These are phyloP conservation scores for Colletotrichum coccodes DNA, from an alignment of 2,329 filamentous ascomycete genomes.

Conservation along the genomic window DNA sequence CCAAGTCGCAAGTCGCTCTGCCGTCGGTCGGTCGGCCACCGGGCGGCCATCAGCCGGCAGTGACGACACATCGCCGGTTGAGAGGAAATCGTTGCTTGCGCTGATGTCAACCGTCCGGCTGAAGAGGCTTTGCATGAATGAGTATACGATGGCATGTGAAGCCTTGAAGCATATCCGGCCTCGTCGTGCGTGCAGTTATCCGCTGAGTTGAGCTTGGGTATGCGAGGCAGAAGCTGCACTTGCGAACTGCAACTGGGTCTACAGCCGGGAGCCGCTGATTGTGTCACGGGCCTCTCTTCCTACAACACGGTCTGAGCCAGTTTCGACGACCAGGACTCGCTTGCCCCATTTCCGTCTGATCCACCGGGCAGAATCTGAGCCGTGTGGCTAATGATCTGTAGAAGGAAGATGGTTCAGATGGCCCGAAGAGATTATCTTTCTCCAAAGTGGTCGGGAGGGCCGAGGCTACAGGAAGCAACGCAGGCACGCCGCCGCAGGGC, in stretches of 20 bases:
- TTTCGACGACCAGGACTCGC: constrained; percentile 5
- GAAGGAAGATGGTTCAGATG: background rate
- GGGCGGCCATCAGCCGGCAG: background rate
- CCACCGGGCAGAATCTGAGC: background rate
- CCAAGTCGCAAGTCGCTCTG: background rate
- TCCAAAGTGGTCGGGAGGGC: background rate
- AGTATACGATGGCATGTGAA: constrained; percentile 22
- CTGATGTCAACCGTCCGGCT: constrained; percentile 17
- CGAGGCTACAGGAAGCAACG: background rate
- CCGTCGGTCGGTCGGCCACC: background rate
- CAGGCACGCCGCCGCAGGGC: no score
- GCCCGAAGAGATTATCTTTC: background rate
- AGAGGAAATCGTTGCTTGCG: background rate
- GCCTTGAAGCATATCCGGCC: constrained; percentile 7
- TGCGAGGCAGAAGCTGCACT: constrained; percentile 6
- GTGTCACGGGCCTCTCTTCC: background rate
- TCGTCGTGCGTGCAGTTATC: background rate
- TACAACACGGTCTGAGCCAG: constrained; percentile 18
- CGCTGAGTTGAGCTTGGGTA: constrained; percentile 7
- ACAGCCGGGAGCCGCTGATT: background rate
- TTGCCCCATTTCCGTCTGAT: constrained; percentile 17
- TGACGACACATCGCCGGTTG: constrained; percentile 12
- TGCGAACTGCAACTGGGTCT: background rate
- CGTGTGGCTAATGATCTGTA: constrained; percentile 21
- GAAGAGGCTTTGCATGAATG: background rate